Evolutionary conservation across 257 asterid genomes (phyloP).

Genomic region (Ilex aquifolium): DNA sequence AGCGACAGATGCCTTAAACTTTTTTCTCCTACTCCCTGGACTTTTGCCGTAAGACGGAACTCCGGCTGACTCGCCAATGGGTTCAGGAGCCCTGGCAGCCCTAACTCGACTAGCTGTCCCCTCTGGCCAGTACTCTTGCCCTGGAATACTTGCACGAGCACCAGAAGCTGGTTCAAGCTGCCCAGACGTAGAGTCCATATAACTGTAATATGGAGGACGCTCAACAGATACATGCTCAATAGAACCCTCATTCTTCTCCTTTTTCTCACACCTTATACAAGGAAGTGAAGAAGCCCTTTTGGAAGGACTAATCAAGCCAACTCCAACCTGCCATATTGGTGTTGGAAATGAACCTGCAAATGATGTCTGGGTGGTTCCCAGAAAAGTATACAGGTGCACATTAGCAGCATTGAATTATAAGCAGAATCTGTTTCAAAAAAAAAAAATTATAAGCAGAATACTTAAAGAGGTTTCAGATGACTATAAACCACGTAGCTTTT

Average conservation of each 20-base stretch:
- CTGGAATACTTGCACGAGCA: constrained; percentile 88
- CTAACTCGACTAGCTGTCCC: constrained; percentile 77
- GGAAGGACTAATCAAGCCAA: constrained; percentile 12
- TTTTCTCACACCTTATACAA: constrained; percentile 64
- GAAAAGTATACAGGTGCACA: neutral
- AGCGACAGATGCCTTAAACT: constrained; percentile 42
- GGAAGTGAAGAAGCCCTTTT: constrained; percentile 32
- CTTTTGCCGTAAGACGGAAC: constrained; percentile 75
- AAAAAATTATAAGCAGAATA: neutral
- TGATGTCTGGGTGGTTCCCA: constrained; percentile 28
- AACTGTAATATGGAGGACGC: constrained; percentile 68
- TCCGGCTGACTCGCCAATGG: constrained; percentile 63
- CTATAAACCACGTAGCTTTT: neutral
- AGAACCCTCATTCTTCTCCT: constrained; percentile 34
- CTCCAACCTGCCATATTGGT: constrained; percentile 21
- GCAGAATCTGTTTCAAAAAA: neutral
- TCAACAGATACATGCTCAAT: constrained; percentile 55
- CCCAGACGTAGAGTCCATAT: constrained; percentile 90
- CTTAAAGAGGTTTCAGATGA: constrained; percentile 1
- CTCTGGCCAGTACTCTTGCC: constrained; percentile 89
- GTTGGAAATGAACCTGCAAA: constrained; percentile 24
- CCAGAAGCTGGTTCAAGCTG: constrained; percentile 96
- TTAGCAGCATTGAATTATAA: neutral
- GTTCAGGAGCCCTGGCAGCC: constrained; percentile 91
- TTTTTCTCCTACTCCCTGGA: constrained; percentile 92